These are phyloP conservation scores for Chloranthus sessilifolius DNA, from an alignment of 164 flowering plant species.

Conservation along the genomic window DNA sequence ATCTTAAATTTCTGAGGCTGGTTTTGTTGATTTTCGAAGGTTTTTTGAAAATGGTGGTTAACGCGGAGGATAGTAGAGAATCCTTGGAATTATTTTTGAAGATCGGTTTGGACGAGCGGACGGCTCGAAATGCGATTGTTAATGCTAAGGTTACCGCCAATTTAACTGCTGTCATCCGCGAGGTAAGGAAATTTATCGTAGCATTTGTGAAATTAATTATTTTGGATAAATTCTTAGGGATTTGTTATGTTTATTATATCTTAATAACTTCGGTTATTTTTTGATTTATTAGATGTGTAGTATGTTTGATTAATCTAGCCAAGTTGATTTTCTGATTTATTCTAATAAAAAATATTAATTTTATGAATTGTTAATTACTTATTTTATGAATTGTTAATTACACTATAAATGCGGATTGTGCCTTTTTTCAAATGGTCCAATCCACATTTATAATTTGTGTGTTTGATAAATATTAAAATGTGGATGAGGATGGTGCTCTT, in stretches of 20 bases:
- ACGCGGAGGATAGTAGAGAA: slow-evolving; percentile 27
- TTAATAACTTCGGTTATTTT: not conserved
- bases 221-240: no score
- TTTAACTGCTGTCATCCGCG: slow-evolving; percentile 65
- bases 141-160: slow-evolving; percentile 76
- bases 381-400: no score
- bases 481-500: no score
- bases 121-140: slow-evolving; percentile 72
- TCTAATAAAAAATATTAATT: not conserved
- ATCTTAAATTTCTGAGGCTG: no score
- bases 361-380: not conserved
- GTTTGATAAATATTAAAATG: no score
- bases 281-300: not conserved
- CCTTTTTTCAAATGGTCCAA: no score
- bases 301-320: not conserved
- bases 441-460: no score
- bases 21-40: no score
- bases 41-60: slow-evolving; percentile 26
- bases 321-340: not conserved
- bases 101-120: slow-evolving; percentile 69
- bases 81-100: slow-evolving; percentile 53
- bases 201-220: no score
- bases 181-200: no score
- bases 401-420: no score
- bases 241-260: not conserved